phyloP scores from a whole-genome alignment of 2,329 filamentous ascomycete species.

The Colletotrichum coccodes region DNA sequence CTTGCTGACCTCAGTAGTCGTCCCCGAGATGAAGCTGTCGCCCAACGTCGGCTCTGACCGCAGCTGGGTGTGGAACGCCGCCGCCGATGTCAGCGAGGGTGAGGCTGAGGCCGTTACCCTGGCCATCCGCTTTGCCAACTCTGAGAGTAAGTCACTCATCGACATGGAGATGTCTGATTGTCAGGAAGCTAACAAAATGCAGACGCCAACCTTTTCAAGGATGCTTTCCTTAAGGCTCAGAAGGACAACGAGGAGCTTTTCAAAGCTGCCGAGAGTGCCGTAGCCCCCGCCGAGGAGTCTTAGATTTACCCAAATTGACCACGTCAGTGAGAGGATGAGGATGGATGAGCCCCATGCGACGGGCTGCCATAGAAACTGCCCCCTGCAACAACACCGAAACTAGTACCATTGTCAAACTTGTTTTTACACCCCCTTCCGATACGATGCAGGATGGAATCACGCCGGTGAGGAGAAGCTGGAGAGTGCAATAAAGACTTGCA shows the following conservation, averaged over 20 bases:
- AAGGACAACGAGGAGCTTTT: slow-evolving; percentile 94
- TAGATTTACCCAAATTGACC: slow-evolving; percentile 6
- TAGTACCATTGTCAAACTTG: slow-evolving; percentile 25
- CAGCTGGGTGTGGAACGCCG: slow-evolving; percentile 99
- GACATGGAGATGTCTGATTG: not conserved
- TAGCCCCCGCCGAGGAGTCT: slow-evolving; percentile 37
- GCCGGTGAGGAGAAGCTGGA: slow-evolving; percentile 21
- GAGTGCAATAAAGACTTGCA: slow-evolving; percentile 32
- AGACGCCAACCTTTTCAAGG: slow-evolving; percentile 99
- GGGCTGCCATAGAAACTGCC: not conserved
- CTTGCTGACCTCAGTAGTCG: slow-evolving; percentile 66
- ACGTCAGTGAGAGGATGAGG: slow-evolving; percentile 1
- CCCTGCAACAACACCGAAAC: slow-evolving; percentile 24
- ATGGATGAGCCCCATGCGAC: slow-evolving; percentile 3
- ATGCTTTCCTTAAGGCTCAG: slow-evolving; percentile 96
- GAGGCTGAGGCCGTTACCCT: slow-evolving; percentile 96
- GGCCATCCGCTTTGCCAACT: slow-evolving; percentile 97
- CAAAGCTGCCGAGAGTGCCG: slow-evolving; percentile 53
- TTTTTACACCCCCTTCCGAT: slow-evolving; percentile 20
- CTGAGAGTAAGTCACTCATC: slow-evolving; percentile 78
- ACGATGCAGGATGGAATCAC: slow-evolving; percentile 22
- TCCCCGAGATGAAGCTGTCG: slow-evolving; percentile 98
- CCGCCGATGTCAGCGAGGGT: slow-evolving; percentile 97
- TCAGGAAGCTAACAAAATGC: slow-evolving; percentile 39
- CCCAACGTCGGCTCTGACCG: slow-evolving; percentile 98